Conservation (phyloP, 768 basidiomycete species). For the Gloeostereum incarnatum region DNA sequence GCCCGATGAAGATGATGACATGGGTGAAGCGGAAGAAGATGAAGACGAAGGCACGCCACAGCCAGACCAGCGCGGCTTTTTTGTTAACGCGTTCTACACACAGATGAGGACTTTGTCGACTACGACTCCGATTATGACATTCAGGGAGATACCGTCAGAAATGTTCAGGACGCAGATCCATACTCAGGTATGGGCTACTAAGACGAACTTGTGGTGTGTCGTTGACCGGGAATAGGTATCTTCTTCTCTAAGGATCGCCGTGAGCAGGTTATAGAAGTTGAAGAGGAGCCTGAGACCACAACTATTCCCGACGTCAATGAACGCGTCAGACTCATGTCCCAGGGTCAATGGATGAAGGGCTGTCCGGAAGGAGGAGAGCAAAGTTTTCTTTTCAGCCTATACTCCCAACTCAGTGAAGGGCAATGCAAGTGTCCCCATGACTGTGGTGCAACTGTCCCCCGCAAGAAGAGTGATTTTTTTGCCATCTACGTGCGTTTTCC, state of each 20-base stretch:
- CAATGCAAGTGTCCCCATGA: conserved; percentile 63
- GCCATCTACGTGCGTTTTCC: conserved; percentile 58
- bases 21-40: conserved; percentile 24
- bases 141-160: conserved; percentile 26
- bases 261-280: conserved; percentile 88
- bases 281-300: conserved; percentile 60
- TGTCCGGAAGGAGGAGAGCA: conserved; percentile 94
- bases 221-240: conserved; percentile 48
- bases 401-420: conserved; percentile 60
- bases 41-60: conserved; percentile 38
- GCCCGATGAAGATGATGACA: conserved; percentile 7
- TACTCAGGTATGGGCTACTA: conserved; percentile 58
- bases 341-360: conserved; percentile 96
- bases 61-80: background rate
- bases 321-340: conserved; percentile 61
- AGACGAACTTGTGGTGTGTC: conserved; percentile 3
- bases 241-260: conserved; percentile 93
- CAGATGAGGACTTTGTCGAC: conserved; percentile 57
- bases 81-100: conserved; percentile 2
- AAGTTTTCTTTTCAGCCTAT: conserved; percentile 78
- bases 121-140: conserved; percentile 76
- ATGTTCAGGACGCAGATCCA: conserved; percentile 64
- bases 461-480: conserved; percentile 76
- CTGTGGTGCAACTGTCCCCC: conserved; percentile 54
- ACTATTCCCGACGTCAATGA: conserved; percentile 32